Base-by-base conservation (phyloP, 257 asterid species). In the Nicotiana noctiflora region DNA sequence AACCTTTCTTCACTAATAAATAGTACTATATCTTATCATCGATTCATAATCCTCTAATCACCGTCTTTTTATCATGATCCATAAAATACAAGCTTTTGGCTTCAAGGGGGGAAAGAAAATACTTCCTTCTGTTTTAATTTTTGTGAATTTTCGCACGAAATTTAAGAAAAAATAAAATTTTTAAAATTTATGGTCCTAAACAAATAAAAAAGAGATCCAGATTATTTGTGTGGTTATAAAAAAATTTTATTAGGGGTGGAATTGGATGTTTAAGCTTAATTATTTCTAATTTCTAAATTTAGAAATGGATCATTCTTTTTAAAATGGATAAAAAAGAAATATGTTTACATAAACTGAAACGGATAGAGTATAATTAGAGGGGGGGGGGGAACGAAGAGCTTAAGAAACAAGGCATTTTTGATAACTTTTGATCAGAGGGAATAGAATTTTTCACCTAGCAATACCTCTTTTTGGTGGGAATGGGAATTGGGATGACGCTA, bases 401-500 rank as follows among this genome's bases (percentile, higher is more conserved):
- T 32, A 46, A 61, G 60, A 75, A 66, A 80, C 76, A 77, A 55
- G 64, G 67, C 63, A 2, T 37, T 83, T 66, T 62, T 18, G 34
- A 11, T 21, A 66, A 74, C 64, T 79, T 83, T 83, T 32, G 37
- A 32, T 19, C 40, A 75, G 78, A 72, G 74, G 65, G 75, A 83
- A 77, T 57, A 56, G 57, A 83, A 77, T 44, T 77, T 68, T 55
- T 78, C 6, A 55, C 40, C 7, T 25, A 40, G 46, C 57, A 17
- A 40, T 31, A 19, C 49, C 25, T n/a, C 46, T 55, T 40, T 29
- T 32, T 4, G 37, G 5, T 32, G 37, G 53, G 82, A 32, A 32
- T 84, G n/a, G n/a, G n/a, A n/a, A n/a, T n/a, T 25, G 83, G 85
- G 83, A 68, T 81, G 84, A 81, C 56, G 76, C 63, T 57, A 75